Conservation (phyloP, 208 protist species). For the Trypanosoma vivax region DNA sequence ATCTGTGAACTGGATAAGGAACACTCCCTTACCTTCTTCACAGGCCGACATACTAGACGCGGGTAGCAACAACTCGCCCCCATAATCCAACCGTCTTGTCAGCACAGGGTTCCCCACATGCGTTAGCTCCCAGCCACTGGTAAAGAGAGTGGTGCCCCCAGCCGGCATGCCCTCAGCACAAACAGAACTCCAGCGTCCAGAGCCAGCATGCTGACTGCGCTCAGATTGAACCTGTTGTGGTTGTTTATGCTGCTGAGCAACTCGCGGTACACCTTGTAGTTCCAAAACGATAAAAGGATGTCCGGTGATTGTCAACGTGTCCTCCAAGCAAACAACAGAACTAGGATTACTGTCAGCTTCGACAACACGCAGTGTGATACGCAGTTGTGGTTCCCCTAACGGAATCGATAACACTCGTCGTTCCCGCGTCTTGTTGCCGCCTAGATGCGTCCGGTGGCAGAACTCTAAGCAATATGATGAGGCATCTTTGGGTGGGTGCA, state of each 20-base stretch:
- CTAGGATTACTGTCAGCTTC: constrained; percentile 36
- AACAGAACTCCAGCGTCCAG: not conserved
- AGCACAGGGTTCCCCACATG: constrained; percentile 29
- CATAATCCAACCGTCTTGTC: constrained; percentile 42
- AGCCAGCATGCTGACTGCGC: not conserved
- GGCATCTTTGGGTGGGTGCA: constrained; percentile 24
- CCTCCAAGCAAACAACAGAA: constrained; percentile 2
- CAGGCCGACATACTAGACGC: constrained; percentile 38
- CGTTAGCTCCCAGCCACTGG: not conserved
- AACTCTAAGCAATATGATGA: constrained; percentile 59
- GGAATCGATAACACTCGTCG: constrained; percentile 71
- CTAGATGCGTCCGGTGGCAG: constrained; percentile 45
- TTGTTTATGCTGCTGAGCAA: not conserved
- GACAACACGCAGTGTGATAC: constrained; percentile 49
- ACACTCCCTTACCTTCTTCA: constrained; percentile 38
- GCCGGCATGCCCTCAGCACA: not conserved
- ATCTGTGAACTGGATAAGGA: constrained; percentile 62
- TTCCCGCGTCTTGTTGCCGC: constrained; percentile 28
- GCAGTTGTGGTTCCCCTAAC: constrained; percentile 51
- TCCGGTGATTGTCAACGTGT: not conserved
- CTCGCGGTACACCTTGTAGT: constrained; percentile 11
- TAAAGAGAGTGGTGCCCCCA: constrained; percentile 5
- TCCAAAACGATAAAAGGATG: constrained; percentile 18
- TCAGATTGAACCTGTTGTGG: constrained; percentile 2
- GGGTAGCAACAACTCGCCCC: constrained; percentile 69